Percentiles rank a stretch among this genome's conserved stretches.
These are phyloP conservation scores for Trichosporon sp. DNA, from an alignment of 1,284 basidiomycete species.

Conservation along the genomic window DNA sequence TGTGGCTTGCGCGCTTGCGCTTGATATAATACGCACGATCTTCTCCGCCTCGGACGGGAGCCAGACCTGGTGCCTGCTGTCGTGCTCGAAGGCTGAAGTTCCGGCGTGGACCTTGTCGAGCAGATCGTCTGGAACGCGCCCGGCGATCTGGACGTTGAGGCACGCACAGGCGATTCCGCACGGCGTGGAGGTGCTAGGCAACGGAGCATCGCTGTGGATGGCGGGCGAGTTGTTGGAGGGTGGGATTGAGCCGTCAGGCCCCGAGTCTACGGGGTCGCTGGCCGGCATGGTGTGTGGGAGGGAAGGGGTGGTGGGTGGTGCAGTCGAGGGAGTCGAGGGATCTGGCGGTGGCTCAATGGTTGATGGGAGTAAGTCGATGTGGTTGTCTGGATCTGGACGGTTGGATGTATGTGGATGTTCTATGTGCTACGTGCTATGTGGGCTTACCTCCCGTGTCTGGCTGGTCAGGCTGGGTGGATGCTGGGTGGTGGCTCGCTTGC, in stretches of 20 bases:
- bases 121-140: slow-evolving; percentile 27
- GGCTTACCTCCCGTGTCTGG: background rate
- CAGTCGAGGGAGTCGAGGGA: background rate
- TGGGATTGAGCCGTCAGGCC: background rate
- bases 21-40: slow-evolving; percentile 30
- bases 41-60: slow-evolving; percentile 31
- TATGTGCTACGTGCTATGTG: background rate
- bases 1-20: background rate
- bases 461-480: background rate
- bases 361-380: background rate
- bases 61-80: slow-evolving; percentile 28
- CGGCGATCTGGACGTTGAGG: slow-evolving; percentile 41
- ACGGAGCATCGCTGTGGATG: slow-evolving; percentile 22
- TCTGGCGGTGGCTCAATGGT: background rate
- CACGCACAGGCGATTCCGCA: slow-evolving; percentile 44
- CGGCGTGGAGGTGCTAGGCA: slow-evolving; percentile 35
- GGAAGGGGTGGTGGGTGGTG: background rate
- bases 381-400: slow-evolving; percentile 13
- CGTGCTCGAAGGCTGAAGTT: slow-evolving; percentile 18
- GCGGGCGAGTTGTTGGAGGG: background rate
- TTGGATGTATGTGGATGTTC: background rate
- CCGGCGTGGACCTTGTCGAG: slow-evolving; percentile 7
- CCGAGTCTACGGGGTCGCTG: slow-evolving; percentile 13
- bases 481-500: slow-evolving; percentile 1
- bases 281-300: slow-evolving; percentile 15